phyloP scores from a whole-genome alignment of 495 filamentous ascomycete genomes.

The Bryoglossum gracile region DNA sequence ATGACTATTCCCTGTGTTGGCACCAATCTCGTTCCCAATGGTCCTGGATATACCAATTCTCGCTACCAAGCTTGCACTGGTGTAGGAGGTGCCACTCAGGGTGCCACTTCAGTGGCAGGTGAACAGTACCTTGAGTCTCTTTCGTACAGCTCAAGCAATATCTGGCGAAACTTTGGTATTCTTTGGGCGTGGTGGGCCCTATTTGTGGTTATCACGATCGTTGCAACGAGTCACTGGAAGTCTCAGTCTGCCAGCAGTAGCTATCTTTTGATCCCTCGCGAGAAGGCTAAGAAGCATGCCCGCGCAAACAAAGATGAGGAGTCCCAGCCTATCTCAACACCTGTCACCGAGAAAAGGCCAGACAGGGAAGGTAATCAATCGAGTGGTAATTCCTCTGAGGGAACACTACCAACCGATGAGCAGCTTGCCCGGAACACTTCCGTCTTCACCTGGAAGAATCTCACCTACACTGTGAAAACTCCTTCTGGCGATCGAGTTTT shows the following conservation, averaged over 20 bases:
- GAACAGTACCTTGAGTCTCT: slow-evolving; percentile 62
- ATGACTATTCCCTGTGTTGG: slow-evolving; percentile 43
- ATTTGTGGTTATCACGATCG: slow-evolving; percentile 50
- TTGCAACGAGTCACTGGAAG: slow-evolving; percentile 35
- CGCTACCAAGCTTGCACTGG: slow-evolving; percentile 54
- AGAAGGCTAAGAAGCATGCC: slow-evolving; percentile 26
- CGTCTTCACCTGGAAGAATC: slow-evolving; percentile 55
- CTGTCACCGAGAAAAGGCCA: slow-evolving; percentile 12
- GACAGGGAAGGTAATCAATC: slow-evolving; percentile 35
- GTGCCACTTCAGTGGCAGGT: slow-evolving; percentile 51
- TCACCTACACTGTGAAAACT: slow-evolving; percentile 59
- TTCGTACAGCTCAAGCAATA: slow-evolving; percentile 50
- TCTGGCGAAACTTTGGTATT: slow-evolving; percentile 81
- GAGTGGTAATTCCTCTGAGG: slow-evolving; percentile 12
- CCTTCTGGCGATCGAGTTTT: slow-evolving; percentile 54
- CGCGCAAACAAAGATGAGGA: slow-evolving; percentile 26
- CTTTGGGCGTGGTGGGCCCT: slow-evolving; percentile 55
- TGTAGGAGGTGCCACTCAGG: slow-evolving; percentile 45
- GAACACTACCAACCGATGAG: slow-evolving; percentile 29
- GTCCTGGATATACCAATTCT: slow-evolving; percentile 43
- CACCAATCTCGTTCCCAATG: slow-evolving; percentile 49
- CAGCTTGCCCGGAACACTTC: slow-evolving; percentile 43
- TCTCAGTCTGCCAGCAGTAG: slow-evolving; percentile 10
- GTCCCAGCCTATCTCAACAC: slow-evolving; percentile 10
- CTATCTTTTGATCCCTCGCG: slow-evolving; percentile 32